Base-by-base conservation (phyloP, 805 yeast species). In the Cyberlindnera lachancei region DNA sequence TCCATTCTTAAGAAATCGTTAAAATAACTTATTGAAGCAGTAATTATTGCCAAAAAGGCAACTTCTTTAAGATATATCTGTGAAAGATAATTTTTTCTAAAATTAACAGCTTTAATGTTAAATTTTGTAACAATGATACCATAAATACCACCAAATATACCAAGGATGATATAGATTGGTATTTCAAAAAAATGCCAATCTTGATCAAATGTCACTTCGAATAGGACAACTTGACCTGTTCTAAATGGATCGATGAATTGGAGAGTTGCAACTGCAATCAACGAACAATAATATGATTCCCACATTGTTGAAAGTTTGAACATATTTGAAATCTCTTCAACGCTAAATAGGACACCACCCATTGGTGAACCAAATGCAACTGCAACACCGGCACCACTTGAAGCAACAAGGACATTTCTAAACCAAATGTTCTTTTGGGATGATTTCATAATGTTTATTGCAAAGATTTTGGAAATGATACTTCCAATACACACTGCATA, bases 381-480 rank as follows among this genome's bases (percentile, higher is more conserved):
- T 0, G 97, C 97, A 7, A 92, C 97, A 33, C 99, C 99, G 1
- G 98, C 95, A 4, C 96, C 97, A 8, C 96, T 73, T 4, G 95
- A 80, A 0, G 98, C 96, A 1, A 90, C 77, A 33, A 92, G 59
- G 33, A 47, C 46, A 25, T 47, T 50, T 25, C 46, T 44, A 25
- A 40, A 42, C 25, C 51, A 40, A 23, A 36, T 14, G 17, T 37
- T 27, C 32, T 33, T 36, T 25, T 36, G 45, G 9, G 32, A 39
- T 10, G 34, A 31, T 13, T 19, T 31, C 18, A 34, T 28, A 22
- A 38, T 30, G 9, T 36, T 35, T 26, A 40, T 38, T 6, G 50
- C 48, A 23, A 49, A 49, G 6, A 51, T 19, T 32, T 47, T 50
- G 10, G 51, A 43, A 1, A 41, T 59, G 50, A 30, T 40, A 53